Evolutionary conservation across 495 filamentous ascomycete genomes (phyloP).

Genomic region (Penicillium diatomitis): DNA sequence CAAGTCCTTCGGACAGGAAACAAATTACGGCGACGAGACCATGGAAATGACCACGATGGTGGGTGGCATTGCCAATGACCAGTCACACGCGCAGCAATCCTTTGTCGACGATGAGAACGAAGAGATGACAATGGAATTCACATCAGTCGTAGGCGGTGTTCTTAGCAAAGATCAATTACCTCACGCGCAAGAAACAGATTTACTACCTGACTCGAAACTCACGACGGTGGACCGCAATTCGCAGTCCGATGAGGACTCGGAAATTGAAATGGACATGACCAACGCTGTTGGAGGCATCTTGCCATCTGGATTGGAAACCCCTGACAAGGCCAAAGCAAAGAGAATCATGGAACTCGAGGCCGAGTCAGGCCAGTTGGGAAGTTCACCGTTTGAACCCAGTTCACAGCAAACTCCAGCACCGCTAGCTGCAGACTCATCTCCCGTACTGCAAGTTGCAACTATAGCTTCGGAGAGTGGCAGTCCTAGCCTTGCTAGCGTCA

Average conservation of each 20-base stretch:
- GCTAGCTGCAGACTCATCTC: conserved; percentile 19
- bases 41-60: conserved; percentile 74
- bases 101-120: conserved; percentile 49
- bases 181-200: conserved; percentile 14
- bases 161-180: conserved; percentile 29
- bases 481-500: conserved; percentile 47
- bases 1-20: conserved; percentile 31
- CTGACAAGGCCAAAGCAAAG: conserved; percentile 42
- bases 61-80: conserved; percentile 47
- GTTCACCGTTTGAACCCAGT: conserved; percentile 43
- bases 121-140: conserved; percentile 79
- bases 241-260: conserved; percentile 28
- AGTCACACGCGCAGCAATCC: conserved; percentile 22
- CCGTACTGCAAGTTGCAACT: conserved; percentile 26
- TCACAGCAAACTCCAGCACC: conserved; percentile 22
- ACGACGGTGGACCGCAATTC: conserved; percentile 28
- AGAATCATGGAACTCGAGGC: conserved; percentile 51
- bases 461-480: conserved; percentile 52
- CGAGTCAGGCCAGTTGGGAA: conserved; percentile 43
- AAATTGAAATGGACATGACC: conserved; percentile 62
- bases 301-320: conserved; percentile 26
- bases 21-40: conserved; percentile 49
- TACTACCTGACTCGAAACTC: conserved; percentile 17
- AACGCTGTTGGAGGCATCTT: conserved; percentile 62
- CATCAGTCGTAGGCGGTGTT: conserved; percentile 60